phyloP scores from a whole-genome alignment of 2,329 filamentous ascomycete genomes.

The Coniochaeta prunicola region DNA sequence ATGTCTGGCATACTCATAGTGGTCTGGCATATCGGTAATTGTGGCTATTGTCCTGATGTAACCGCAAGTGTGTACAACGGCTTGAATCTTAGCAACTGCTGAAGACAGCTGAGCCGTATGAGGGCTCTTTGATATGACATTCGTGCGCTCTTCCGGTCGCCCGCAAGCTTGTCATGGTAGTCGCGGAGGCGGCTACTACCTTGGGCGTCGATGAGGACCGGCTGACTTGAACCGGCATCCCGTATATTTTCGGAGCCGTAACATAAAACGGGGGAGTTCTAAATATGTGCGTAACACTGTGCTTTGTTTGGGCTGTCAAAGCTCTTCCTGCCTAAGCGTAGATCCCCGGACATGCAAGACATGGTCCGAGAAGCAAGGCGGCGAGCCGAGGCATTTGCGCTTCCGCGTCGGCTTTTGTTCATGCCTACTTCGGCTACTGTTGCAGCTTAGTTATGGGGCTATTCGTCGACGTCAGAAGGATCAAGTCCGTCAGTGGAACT shows the following conservation, averaged over 20 bases:
- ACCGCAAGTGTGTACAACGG: too few species aligned
- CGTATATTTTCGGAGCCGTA: background rate
- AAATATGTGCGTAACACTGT: background rate
- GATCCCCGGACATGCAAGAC: background rate
- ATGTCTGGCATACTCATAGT: too few species aligned
- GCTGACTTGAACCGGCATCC: background rate
- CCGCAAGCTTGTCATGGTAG: too few species aligned
- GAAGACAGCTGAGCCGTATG: too few species aligned
- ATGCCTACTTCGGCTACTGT: background rate
- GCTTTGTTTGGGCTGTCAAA: background rate
- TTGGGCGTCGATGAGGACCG: too few species aligned
- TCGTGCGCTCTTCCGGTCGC: too few species aligned
- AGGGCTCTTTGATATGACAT: too few species aligned
- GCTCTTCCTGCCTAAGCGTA: background rate
- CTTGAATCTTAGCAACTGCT: too few species aligned
- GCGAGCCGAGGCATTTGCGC: background rate
- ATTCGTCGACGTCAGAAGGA: background rate
- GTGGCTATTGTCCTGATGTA: too few species aligned
- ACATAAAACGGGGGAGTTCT: background rate
- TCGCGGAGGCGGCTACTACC: too few species aligned
- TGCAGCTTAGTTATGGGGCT: background rate
- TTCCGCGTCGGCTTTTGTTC: background rate
- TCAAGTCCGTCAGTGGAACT: background rate
- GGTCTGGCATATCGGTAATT: too few species aligned
- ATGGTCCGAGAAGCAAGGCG: background rate